Evolutionary conservation across 306 rosid genomes (phyloP), one percentile per base, ranked within the genome.

Genomic region (Spatholobus suberectus): DNA sequence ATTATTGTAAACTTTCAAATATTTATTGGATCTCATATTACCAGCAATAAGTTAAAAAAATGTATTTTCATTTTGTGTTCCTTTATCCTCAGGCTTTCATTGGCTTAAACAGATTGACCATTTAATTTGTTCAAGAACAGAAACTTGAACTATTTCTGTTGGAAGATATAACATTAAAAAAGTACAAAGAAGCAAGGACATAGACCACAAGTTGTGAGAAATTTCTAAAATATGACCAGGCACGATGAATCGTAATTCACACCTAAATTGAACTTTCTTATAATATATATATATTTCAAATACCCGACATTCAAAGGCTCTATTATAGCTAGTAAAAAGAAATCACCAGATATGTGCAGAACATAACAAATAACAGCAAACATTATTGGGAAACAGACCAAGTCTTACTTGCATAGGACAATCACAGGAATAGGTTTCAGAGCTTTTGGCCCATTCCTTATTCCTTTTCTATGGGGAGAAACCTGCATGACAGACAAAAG

Each of bases 401-500:
- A 21, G 3, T 9, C 97, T 85, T 85, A 94, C 99, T 75, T 90
- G 96, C 98, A 94, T 41, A 90, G 84, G 58, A 90, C 74, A 61
- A 95, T 90, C 69, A 95, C 97, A 0, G 97, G 97, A 76, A 73
- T 69, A 34, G 97, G 97, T 84, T 95, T 91, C 72, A 93, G 71
- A 71, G 97, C 98, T 89, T 82, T 95, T 4, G 97, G 97, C 23
- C 95, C 98, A 85, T 92, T 92, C 75, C 97, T 84, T 79, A 92
- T 87, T 74, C 93, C 93, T 87, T 87, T 89, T 88, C 68, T 89
- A 87, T 91, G 91, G 46, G 43, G 86, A 72, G 92, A 84, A 68
- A 67, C 77, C 94, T 93, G 85, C 89, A 83, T 17, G 5, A 68
- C 13, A 75, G 10, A 46, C 83, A 62, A 43, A 52, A 49, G 18